phyloP scores from a whole-genome alignment of 108 stramenopile genomes.

The Cyclotella choctawhatcheeana region DNA sequence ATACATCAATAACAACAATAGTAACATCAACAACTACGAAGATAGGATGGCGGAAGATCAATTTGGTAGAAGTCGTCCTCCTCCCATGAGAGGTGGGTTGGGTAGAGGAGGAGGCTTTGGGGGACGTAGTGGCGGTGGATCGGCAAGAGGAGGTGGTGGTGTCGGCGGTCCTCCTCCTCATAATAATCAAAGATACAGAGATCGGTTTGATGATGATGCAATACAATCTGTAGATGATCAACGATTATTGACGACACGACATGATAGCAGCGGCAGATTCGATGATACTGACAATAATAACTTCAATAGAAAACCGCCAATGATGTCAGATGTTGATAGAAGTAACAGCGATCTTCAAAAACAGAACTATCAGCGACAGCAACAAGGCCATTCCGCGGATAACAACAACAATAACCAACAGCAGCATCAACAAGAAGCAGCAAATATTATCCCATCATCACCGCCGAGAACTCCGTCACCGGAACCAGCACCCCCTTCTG shows the following conservation, averaged over 20 bases:
- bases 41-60: conserved; percentile 41
- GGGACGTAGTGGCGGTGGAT: conserved; percentile 23
- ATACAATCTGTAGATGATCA: background rate
- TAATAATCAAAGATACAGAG: background rate
- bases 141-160: conserved; percentile 6
- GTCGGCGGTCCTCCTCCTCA: conserved; percentile 10
- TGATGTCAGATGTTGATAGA: background rate
- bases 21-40: background rate
- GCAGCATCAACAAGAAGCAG: background rate
- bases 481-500: conserved; percentile 38
- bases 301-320: background rate
- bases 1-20: background rate
- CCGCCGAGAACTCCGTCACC: conserved; percentile 39
- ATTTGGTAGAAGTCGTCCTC: conserved; percentile 48
- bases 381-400: background rate
- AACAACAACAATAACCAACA: background rate
- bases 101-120: background rate
- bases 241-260: background rate
- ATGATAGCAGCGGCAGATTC: background rate
- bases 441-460: conserved; percentile 22
- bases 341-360: background rate
- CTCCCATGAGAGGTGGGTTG: conserved; percentile 18
- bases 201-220: background rate
- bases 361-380: background rate
- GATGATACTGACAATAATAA: background rate